Percentiles rank a stretch among this genome's conserved stretches.
Evolutionary conservation across 441 rosid genomes (phyloP).

Genomic region (Syzygium malaccense): DNA sequence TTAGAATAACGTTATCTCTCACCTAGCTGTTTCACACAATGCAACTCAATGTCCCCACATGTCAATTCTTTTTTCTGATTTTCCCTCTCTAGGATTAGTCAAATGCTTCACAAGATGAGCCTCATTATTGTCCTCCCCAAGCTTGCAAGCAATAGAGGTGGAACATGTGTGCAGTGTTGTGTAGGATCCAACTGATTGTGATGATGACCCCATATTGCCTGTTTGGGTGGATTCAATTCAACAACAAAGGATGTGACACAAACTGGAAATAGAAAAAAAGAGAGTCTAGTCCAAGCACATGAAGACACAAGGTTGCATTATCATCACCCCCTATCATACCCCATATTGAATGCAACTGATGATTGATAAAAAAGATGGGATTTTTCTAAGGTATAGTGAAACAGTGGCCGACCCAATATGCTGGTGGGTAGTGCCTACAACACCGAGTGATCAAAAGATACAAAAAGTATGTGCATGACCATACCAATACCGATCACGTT

Average conservation of each 20-base stretch:
- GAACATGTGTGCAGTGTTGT: slow-evolving; percentile 12
- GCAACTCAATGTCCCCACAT: slow-evolving; percentile 2
- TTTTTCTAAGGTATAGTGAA: slow-evolving; percentile 12
- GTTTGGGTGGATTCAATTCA: slow-evolving; percentile 18
- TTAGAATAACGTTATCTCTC: background rate
- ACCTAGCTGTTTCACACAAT: slow-evolving; percentile 3
- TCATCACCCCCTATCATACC: slow-evolving; percentile 4
- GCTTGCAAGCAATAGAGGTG: background rate
- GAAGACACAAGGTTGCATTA: background rate
- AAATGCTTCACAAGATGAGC: background rate
- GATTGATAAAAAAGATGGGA: background rate
- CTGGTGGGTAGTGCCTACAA: slow-evolving; percentile 24
- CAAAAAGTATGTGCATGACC: slow-evolving; percentile 13
- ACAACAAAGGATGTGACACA: background rate
- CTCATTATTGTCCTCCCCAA: background rate
- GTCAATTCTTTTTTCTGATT: background rate
- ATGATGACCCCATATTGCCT: background rate
- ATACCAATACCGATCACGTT: background rate
- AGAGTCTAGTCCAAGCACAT: background rate
- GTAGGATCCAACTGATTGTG: slow-evolving; percentile 31
- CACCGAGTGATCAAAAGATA: background rate
- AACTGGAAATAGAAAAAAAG: background rate
- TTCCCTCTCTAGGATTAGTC: background rate
- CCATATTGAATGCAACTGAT: slow-evolving; percentile 11
- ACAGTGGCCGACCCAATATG: slow-evolving; percentile 38